A percentile compares a stretch with the other conserved stretches of the same genome.
Evolutionary conservation across 768 basidiomycete species (phyloP).

Genomic region (Tulasnella sp.): DNA sequence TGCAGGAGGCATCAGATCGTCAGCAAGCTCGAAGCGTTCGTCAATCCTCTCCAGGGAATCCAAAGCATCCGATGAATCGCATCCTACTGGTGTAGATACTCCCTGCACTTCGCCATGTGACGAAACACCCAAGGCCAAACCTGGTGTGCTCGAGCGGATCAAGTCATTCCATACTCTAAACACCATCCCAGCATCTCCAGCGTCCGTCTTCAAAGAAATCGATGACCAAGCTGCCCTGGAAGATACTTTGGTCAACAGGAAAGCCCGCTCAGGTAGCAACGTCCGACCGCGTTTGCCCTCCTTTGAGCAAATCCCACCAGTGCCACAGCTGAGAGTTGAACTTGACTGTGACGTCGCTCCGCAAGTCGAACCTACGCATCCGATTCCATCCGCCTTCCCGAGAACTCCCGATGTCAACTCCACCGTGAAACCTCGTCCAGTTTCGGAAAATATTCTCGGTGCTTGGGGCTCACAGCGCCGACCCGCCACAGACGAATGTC

Average conservation of each 20-base stretch:
- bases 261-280: no score
- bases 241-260: no score
- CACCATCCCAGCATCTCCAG: slow-evolving; percentile 1
- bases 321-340: neutral
- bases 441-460: neutral
- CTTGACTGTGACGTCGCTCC: neutral
- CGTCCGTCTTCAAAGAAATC: neutral
- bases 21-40: neutral
- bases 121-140: neutral
- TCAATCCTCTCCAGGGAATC: neutral
- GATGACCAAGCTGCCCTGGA: no score
- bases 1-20: neutral
- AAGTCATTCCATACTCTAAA: neutral
- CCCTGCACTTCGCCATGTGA: neutral
- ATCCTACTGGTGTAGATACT: neutral
- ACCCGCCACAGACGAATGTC: no score
- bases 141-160: neutral
- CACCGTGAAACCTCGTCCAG: neutral
- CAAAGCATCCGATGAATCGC: neutral
- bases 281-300: no score
- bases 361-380: no score
- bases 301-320: no score
- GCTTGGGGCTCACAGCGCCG: no score
- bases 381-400: no score
- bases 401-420: neutral